These are phyloP conservation scores for Cyclotella kingstonii DNA, from an alignment of 108 stramenopile genomes.

Conservation along the genomic window DNA sequence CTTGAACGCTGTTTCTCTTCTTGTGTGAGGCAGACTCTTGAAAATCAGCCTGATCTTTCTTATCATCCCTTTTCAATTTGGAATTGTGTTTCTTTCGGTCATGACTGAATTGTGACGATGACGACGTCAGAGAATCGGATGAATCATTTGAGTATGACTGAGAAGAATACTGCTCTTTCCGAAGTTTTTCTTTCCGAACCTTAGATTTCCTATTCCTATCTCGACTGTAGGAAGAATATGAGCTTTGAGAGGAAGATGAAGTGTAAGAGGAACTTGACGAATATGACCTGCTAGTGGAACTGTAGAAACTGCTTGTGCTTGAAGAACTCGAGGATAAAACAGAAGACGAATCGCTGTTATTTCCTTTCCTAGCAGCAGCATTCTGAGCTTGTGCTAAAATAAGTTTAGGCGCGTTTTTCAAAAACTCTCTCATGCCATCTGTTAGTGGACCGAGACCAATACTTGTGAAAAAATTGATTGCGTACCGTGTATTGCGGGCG, in stretches of 20 bases:
- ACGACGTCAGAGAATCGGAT: no score
- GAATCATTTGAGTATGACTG: slow-evolving; percentile 30
- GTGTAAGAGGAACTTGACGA: slow-evolving; percentile 46
- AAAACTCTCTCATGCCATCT: slow-evolving; percentile 92
- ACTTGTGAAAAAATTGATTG: slow-evolving; percentile 98
- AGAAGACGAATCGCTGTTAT: slow-evolving; percentile 49
- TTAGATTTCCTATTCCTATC: slow-evolving; percentile 19
- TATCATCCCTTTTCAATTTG: no score
- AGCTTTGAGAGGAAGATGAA: slow-evolving; percentile 49
- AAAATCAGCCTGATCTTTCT: no score
- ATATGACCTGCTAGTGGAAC: slow-evolving; percentile 39
- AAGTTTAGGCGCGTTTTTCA: slow-evolving; percentile 90
- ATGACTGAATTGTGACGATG: no score
- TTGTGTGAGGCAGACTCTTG: no score
- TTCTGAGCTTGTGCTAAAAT: slow-evolving; percentile 77
- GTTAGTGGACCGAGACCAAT: slow-evolving; percentile 98
- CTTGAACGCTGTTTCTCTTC: no score
- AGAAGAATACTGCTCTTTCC: slow-evolving; percentile 11
- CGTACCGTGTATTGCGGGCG: slow-evolving; percentile 94
- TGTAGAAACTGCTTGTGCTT: slow-evolving; percentile 53
- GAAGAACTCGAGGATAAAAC: slow-evolving; percentile 48
- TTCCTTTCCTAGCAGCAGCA: slow-evolving; percentile 52
- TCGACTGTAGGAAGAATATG: slow-evolving; percentile 40
- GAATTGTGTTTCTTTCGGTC: no score
- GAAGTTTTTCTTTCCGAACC: slow-evolving; percentile 17